Conservation (phyloP, 2,329 filamentous ascomycete genomes). For the Xylaria sp. region DNA sequence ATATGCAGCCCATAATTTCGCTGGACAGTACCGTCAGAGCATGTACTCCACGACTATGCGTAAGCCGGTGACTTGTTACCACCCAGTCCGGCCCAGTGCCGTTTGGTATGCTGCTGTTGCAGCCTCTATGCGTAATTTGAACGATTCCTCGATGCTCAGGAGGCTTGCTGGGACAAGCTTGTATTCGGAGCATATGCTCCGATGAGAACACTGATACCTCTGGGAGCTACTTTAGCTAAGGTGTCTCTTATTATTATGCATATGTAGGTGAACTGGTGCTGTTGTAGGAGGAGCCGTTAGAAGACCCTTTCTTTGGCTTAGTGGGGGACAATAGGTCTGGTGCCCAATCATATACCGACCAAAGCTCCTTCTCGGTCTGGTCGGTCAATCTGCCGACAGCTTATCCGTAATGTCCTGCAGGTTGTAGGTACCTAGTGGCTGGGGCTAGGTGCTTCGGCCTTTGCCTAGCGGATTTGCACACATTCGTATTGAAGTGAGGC, state of each 20-base stretch:
- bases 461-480: constrained; percentile 8
- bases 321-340: constrained; percentile 11
- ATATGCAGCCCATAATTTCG: constrained; percentile 3
- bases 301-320: constrained; percentile 11
- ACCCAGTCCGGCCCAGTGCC: not conserved
- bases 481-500: not conserved
- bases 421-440: not conserved
- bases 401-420: constrained; percentile 10
- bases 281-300: constrained; percentile 18
- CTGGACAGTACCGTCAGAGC: not conserved
- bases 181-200: constrained; percentile 31
- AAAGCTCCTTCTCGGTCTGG: constrained; percentile 21
- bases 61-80: not conserved
- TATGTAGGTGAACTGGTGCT: constrained; percentile 7
- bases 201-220: not conserved
- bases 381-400: constrained; percentile 23
- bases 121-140: not conserved
- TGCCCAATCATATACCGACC: constrained; percentile 22
- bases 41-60: not conserved
- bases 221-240: constrained; percentile 3
- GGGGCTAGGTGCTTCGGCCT: constrained; percentile 6
- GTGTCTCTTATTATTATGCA: constrained; percentile 10
- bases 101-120: not conserved
- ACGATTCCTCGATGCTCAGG: not conserved
- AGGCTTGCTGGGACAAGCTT: not conserved